phyloP scores from a whole-genome alignment of 2,329 filamentous ascomycete genomes.

The Chaetomium globosum region DNA sequence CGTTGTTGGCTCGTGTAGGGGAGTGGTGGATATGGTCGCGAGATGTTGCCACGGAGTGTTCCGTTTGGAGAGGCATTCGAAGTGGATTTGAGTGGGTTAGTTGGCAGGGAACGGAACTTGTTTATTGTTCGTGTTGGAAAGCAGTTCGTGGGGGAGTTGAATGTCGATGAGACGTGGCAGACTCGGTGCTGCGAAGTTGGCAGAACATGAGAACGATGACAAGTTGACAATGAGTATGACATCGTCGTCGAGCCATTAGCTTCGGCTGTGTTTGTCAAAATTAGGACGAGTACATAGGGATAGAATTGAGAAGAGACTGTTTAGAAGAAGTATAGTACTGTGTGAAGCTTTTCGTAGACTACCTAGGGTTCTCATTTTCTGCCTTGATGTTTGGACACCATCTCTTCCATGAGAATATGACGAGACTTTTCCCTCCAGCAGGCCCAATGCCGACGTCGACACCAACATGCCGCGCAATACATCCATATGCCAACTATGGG shows the following conservation, averaged over 20 bases:
- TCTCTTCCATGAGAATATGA: background rate
- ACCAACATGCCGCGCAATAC: background rate
- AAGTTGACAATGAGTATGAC: background rate
- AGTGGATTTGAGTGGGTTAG: background rate
- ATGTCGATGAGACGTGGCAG: background rate
- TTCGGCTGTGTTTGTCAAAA: background rate
- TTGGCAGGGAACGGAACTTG: background rate
- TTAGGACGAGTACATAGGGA: background rate
- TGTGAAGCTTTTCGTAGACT: background rate
- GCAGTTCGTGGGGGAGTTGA: background rate
- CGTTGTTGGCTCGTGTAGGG: background rate
- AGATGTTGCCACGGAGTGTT: constrained; percentile 1
- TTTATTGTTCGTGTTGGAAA: background rate
- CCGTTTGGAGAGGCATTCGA: background rate
- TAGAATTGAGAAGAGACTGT: background rate
- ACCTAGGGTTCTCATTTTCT: background rate
- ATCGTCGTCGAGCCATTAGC: background rate
- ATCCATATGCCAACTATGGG: background rate
- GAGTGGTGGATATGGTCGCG: background rate
- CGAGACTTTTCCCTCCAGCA: background rate
- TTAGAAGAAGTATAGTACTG: background rate
- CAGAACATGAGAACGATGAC: background rate
- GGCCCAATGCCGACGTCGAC: background rate
- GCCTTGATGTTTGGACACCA: background rate
- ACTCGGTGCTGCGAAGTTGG: background rate